A percentile compares a stretch with the other conserved stretches of the same genome.
Evolutionary conservation across 495 filamentous ascomycete genomes (phyloP).

Genomic region (Penicillium pancosmium): DNA sequence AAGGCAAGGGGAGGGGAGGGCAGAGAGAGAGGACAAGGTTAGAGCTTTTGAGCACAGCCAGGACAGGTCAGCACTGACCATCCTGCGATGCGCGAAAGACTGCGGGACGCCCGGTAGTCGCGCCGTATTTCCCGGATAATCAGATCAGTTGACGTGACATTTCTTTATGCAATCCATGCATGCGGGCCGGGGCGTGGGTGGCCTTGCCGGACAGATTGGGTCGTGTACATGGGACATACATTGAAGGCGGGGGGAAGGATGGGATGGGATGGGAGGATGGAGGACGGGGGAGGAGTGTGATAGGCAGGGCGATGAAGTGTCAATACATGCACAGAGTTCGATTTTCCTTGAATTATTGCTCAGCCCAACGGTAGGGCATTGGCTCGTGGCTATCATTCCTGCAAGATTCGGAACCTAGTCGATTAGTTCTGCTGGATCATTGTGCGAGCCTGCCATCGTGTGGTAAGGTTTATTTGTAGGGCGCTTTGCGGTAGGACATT

Average conservation of each 20-base stretch:
- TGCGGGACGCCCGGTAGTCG: not conserved
- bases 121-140: not conserved
- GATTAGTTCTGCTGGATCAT: not conserved
- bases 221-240: not conserved
- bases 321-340: slow-evolving; percentile 2
- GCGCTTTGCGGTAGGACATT: slow-evolving; percentile 1
- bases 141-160: slow-evolving; percentile 1
- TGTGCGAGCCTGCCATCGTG: not conserved
- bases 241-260: not conserved
- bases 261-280: not conserved
- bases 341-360: not conserved
- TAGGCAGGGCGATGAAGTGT: slow-evolving; percentile 1
- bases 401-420: slow-evolving; percentile 3
- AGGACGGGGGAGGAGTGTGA: not conserved
- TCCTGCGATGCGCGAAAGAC: not conserved
- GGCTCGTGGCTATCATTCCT: not conserved
- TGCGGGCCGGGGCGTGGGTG: not conserved
- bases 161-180: not conserved
- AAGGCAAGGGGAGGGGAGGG: not conserved
- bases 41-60: not conserved
- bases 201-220: slow-evolving; percentile 4
- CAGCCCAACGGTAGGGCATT: slow-evolving; percentile 10
- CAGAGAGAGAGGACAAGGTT: not conserved
- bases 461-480: not conserved
- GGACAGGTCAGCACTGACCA: not conserved